Conservation (phyloP, 441 rosid species). For the Bocquillonia castaneifolia region DNA sequence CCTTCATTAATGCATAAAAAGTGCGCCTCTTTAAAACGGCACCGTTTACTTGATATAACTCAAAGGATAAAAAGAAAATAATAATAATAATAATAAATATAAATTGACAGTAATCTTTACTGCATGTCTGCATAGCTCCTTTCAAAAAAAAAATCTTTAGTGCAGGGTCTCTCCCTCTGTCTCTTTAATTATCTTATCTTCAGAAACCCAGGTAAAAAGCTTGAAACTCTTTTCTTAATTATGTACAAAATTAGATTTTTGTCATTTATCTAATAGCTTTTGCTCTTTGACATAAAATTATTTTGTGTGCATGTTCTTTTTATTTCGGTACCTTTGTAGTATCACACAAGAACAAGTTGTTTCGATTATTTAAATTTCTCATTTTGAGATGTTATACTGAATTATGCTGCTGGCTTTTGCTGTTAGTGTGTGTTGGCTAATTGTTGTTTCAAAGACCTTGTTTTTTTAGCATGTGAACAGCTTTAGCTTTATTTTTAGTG, state of each 20-base stretch:
- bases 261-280: background rate
- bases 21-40: no score
- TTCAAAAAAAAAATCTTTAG: no score
- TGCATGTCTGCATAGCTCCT: no score
- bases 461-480: slow-evolving; percentile 9
- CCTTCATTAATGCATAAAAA: no score
- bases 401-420: slow-evolving; percentile 11
- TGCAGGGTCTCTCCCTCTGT: background rate
- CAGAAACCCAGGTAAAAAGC: background rate
- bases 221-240: background rate
- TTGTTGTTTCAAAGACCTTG: slow-evolving; percentile 13
- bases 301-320: background rate
- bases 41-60: no score
- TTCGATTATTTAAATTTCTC: background rate
- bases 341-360: background rate
- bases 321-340: background rate
- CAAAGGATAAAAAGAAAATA: no score
- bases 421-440: background rate
- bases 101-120: no score
- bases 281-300: background rate
- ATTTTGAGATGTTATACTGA: background rate
- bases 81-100: no score
- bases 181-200: background rate
- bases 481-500: slow-evolving; percentile 1
- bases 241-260: background rate